Base-by-base conservation (phyloP, 345 rosid genomes). In the Salix suchowensis region DNA sequence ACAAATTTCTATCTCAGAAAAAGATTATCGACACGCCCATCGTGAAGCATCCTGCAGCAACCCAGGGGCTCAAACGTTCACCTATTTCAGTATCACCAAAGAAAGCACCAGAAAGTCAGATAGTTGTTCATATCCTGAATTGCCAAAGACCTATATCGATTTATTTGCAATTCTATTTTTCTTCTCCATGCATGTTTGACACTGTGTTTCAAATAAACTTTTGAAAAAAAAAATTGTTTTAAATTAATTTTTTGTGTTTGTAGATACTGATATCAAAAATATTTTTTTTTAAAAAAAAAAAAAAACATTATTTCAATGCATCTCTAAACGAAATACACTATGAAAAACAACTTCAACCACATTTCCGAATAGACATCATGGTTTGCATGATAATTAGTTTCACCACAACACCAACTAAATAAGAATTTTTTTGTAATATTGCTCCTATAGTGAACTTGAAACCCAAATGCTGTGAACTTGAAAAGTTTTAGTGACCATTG, bases 1-100 rank as follows among this genome's bases (percentile, higher is more conserved):
- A 28, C 66, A 74, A 15, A 40, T 5, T 76, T 67, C 34, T 80
- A 58, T 37, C 68, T 89, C 82, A 96, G 87, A 96, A 96, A 85
- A 93, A 93, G 74, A 93, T 85, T 72, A 93, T 89, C 0, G 95
- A 96, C 46, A 96, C 78, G 9, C 97, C 99, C 97, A 92, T 92
- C 30, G 87, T 76, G 79, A 96, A 89, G 90, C 99, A 96, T 71
- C 99, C 98, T 9, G 77, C 84, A 6, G 97, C 90, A 77, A 96
- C 89, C 99, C 98, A 96, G 6, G 98, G 97, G 80, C 97, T 96
- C 85, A 92, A 85, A 52, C 97, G 93, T 82, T 94, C 98, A 80
- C 99, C 99, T 91, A 81, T 69, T 80, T 65, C 83, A 84, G 52
- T 70, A 85, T 42, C 36, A 36, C 28, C n/a, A 1, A 42, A 71